Percentiles rank a stretch among this genome's conserved stretches.
phyloP scores from a whole-genome alignment of 768 basidiomycete species.

The Boletus pseudo-olivaceus region DNA sequence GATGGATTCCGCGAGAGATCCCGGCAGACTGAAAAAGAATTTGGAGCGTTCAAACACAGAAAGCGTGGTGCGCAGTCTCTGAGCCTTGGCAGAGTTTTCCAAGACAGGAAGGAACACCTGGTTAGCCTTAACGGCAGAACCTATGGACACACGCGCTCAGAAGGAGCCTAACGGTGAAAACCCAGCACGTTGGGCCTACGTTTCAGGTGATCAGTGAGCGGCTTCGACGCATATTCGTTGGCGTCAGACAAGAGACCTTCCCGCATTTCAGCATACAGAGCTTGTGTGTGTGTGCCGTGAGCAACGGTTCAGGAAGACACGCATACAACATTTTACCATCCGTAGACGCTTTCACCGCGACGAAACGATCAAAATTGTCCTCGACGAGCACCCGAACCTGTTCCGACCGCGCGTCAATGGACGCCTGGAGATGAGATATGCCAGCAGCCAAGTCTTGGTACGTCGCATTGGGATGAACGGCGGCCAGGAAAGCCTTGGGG shows the following conservation, averaged over 20 bases:
- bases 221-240: slow-evolving; percentile 79
- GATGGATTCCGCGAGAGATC: slow-evolving; percentile 82
- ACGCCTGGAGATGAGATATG: slow-evolving; percentile 65
- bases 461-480: slow-evolving; percentile 90
- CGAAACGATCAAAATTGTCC: slow-evolving; percentile 97
- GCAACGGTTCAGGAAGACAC: background rate
- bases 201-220: slow-evolving; percentile 81
- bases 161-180: background rate
- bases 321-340: slow-evolving; percentile 57
- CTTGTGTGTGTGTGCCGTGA: slow-evolving; percentile 37
- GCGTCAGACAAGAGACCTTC: slow-evolving; percentile 75
- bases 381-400: slow-evolving; percentile 95
- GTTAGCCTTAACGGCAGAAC: slow-evolving; percentile 87
- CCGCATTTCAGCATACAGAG: slow-evolving; percentile 88
- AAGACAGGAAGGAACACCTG: slow-evolving; percentile 95
- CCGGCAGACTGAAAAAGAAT: slow-evolving; percentile 98
- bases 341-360: slow-evolving; percentile 95
- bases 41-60: slow-evolving; percentile 95
- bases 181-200: slow-evolving; percentile 42
- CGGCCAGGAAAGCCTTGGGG: slow-evolving; percentile 88
- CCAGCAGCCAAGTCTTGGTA: slow-evolving; percentile 87
- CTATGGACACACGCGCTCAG: slow-evolving; percentile 38
- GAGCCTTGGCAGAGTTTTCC: slow-evolving; percentile 92
- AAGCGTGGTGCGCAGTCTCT: slow-evolving; percentile 87
- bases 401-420: slow-evolving; percentile 88